Percentiles rank a stretch among this genome's conserved stretches.
Conservation (phyloP, 306 rosid genomes). For the Rubus idaeus region DNA sequence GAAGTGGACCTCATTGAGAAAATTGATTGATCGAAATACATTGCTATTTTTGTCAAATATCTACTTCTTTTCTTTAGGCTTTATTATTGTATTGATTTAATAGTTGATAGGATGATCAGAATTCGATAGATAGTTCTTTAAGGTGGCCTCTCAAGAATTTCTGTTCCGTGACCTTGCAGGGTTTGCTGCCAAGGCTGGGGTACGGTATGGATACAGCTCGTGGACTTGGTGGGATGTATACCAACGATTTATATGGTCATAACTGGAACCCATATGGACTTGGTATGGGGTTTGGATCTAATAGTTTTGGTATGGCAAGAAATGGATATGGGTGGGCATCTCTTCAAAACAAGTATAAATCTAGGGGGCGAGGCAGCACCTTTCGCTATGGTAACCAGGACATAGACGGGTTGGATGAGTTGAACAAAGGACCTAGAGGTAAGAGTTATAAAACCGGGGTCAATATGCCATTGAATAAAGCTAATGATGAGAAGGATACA, state of each 20-base stretch:
- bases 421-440: conserved; percentile 90
- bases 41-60: background rate
- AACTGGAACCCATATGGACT: conserved; percentile 67
- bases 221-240: conserved; percentile 65
- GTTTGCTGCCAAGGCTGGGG: conserved; percentile 76
- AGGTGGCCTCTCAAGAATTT: background rate
- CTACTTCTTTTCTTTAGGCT: background rate
- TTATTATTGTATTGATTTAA: background rate
- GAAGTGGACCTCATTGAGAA: background rate
- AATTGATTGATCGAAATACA: background rate
- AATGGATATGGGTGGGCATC: conserved; percentile 74
- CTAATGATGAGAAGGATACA: conserved; percentile 55
- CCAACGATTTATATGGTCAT: conserved; percentile 64
- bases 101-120: background rate
- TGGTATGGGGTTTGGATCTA: conserved; percentile 74
- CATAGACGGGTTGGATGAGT: conserved; percentile 81
- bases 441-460: conserved; percentile 73
- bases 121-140: conserved; percentile 1
- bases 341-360: conserved; percentile 70
- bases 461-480: conserved; percentile 33
- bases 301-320: conserved; percentile 67
- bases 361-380: conserved; percentile 66
- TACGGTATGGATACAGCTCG: conserved; percentile 64
- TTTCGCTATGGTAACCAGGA: conserved; percentile 79
- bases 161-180: conserved; percentile 37